phyloP scores from a whole-genome alignment of 495 filamentous ascomycete genomes.

The Geoglossum glabrum region DNA sequence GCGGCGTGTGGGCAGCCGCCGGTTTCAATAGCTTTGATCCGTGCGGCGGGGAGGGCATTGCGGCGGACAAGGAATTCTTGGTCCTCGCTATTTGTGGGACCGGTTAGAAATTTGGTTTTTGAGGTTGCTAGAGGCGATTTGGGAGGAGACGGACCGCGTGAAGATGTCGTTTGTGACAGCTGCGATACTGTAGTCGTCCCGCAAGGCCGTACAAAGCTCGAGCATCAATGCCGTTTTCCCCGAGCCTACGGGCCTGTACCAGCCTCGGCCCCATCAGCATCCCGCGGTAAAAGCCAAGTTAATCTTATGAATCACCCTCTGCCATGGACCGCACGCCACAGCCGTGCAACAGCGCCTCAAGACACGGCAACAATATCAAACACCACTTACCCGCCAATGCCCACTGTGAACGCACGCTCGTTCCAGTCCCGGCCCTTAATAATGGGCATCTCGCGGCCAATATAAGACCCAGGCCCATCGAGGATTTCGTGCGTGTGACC shows the following conservation, averaged over 20 bases:
- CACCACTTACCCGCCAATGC: conserved; percentile 73
- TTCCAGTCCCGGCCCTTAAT: conserved; percentile 73
- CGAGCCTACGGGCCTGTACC: conserved; percentile 70
- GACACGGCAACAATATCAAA: background rate
- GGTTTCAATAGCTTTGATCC: conserved; percentile 92
- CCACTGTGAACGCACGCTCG: conserved; percentile 82
- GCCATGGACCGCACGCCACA: background rate
- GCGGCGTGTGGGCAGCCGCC: conserved; percentile 95
- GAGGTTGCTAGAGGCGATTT: background rate
- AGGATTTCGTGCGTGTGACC: conserved; percentile 93
- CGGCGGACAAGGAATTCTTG: conserved; percentile 86
- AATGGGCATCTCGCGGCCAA: conserved; percentile 84
- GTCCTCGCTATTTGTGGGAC: conserved; percentile 43
- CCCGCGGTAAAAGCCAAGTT: background rate
- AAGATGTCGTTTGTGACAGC: conserved; percentile 99
- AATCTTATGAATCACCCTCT: conserved; percentile 5
- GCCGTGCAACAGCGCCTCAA: background rate
- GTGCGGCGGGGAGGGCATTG: conserved; percentile 55
- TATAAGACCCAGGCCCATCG: conserved; percentile 77
- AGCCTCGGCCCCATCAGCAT: background rate
- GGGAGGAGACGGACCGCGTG: conserved; percentile 35
- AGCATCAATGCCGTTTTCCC: conserved; percentile 97
- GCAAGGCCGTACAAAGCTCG: conserved; percentile 60
- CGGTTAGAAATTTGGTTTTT: background rate
- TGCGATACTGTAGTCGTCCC: conserved; percentile 61